phyloP scores from a whole-genome alignment of 1,139 yeast genomes.

The Suhomyces kunorum region DNA sequence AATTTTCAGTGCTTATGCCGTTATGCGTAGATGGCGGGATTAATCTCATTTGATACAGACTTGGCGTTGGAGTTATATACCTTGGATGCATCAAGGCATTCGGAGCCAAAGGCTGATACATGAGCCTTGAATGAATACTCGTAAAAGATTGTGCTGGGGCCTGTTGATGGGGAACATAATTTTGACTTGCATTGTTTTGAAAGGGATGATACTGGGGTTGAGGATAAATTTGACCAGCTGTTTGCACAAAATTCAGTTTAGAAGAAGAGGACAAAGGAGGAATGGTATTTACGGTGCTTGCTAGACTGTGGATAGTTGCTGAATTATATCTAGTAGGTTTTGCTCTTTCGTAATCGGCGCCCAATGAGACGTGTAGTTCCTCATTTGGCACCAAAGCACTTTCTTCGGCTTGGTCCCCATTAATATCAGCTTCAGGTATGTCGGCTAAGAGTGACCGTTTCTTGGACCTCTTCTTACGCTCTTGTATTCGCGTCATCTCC shows the following conservation, averaged over 20 bases:
- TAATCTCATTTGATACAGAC: neutral
- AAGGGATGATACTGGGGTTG: neutral
- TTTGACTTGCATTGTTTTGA: neutral
- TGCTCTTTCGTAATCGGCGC: neutral
- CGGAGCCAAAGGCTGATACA: neutral
- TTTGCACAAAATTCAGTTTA: too few species aligned
- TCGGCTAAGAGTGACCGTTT: conserved; percentile 8
- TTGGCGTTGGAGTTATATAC: too few species aligned
- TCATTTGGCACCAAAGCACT: neutral
- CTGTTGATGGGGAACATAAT: neutral
- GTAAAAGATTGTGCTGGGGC: neutral
- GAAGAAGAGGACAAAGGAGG: neutral
- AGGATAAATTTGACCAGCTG: neutral
- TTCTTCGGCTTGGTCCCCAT: neutral
- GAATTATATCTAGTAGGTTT: neutral
- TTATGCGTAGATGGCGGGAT: neutral
- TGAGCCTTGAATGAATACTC: neutral
- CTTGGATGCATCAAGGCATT: too few species aligned
- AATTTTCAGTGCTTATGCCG: neutral
- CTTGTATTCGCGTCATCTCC: conserved; percentile 22
- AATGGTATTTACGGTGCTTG: neutral
- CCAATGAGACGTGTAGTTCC: neutral
- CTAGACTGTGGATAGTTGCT: neutral
- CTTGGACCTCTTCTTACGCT: conserved; percentile 18
- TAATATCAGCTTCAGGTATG: conserved; percentile 2